Conservation (phyloP, 768 basidiomycete species). For the Clathrus columnatus region DNA sequence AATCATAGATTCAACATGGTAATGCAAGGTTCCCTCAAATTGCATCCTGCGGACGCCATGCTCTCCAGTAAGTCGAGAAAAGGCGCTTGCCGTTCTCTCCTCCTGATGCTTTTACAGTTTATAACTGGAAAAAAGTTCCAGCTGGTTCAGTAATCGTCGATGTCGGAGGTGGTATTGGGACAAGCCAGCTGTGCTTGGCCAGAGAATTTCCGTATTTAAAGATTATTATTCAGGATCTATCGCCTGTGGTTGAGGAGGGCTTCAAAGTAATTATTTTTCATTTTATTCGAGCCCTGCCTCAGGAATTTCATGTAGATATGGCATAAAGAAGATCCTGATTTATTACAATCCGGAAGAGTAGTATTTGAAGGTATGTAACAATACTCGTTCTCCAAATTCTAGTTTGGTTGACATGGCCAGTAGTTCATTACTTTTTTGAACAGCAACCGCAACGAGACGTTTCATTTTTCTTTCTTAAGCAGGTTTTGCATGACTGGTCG, state of each 20-base stretch:
- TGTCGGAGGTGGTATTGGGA: conserved; percentile 26
- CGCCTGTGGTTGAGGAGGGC: conserved; percentile 18
- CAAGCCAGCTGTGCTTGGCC: conserved; percentile 18
- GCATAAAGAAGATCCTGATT: background rate
- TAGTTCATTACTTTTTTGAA: conserved; percentile 21
- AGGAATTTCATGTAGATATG: conserved; percentile 10
- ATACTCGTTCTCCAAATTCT: background rate
- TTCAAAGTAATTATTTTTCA: conserved; percentile 11
- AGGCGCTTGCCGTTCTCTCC: too few relatives aligned
- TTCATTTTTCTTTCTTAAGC: conserved; percentile 22
- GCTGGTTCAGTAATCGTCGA: conserved; percentile 23
- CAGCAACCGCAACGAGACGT: conserved; percentile 21
- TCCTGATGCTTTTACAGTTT: conserved; percentile 19
- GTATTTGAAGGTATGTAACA: conserved; percentile 8
- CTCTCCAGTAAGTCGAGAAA: conserved; percentile 15
- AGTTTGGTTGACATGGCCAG: background rate
- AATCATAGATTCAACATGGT: conserved; percentile 13
- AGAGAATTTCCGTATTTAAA: conserved; percentile 18
- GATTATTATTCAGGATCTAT: conserved; percentile 25
- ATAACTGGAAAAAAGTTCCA: conserved; percentile 19
- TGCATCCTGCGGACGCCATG: conserved; percentile 12
- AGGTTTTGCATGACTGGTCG: conserved; percentile 27
- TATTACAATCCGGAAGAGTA: conserved; percentile 6
- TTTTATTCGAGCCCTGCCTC: background rate
- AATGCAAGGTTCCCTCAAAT: conserved; percentile 16